Base-by-base conservation (phyloP, 169 alveolate genomes). In the Amoebophrya sp. region DNA sequence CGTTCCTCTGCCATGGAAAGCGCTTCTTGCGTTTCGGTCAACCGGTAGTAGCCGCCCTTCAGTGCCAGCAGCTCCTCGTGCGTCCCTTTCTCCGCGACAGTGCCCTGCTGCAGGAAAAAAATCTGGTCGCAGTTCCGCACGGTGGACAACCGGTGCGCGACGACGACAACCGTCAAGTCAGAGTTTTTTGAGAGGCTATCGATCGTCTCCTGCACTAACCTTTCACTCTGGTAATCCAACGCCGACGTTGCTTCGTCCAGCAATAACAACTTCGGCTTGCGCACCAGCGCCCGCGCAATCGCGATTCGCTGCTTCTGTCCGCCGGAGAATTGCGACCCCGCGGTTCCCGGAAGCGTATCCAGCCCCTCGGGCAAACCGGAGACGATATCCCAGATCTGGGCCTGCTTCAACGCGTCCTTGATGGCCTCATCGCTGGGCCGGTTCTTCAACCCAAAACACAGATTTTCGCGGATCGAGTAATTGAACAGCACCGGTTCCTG, bases 141-240 rank as follows among this genome's bases (percentile, higher is more conserved):
- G 77, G 98, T 97, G 41, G 97, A 93, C 89, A 97, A 97, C 66
- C 98, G 94, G 90, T 97, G 99, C 35, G 99, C 98, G 66, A 97
- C 97, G 90, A 97, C 95, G 18, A 97, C 18, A 7, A 47, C 66
- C 66, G 66, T 47, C 18, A 47, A 47, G 7, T 47, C 66, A 47
- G 66, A 7, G 18, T 47, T 47, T 7, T 18, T 47, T 18, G 66
- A 12, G 29, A 47, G 66, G 29, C 18, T 47, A 47, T 47, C 66
- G 66, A 47, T 47, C 29, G 66, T 47, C 66, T 47, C 93, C 93
- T 91, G 93, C 55, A 92, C 93, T 39, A 55, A 77, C 0, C 89
- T 91, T 35, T 92, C 93, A 0, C 91, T 89, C 38, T 54, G 33
- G 39, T 89, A 54, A 39, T 92, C 93, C 77, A 92, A 40, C 0